Evolutionary conservation across 192 early-diverging fungal species (phyloP).

Genomic region (Funneliformis geosporum): DNA sequence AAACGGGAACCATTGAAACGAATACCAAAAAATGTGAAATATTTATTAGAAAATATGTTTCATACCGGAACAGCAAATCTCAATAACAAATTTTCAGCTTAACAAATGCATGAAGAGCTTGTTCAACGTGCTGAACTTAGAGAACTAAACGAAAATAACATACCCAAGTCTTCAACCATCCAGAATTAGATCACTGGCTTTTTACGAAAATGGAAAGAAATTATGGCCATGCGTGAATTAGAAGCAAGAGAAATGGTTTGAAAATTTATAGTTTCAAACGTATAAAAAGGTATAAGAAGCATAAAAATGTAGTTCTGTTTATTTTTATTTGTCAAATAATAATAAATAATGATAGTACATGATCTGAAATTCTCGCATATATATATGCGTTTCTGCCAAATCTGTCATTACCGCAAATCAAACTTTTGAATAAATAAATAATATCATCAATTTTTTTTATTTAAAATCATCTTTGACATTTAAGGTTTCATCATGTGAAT

Average conservation of each 20-base stretch:
- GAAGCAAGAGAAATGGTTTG: neutral
- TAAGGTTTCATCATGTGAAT: too few relatives aligned
- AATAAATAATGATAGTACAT: too few relatives aligned
- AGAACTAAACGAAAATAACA: neutral
- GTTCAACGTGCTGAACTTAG: neutral
- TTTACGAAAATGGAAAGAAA: neutral
- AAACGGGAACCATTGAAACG: neutral
- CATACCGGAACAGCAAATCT: neutral
- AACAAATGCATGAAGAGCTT: conserved; percentile 9
- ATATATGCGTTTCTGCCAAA: too few relatives aligned
- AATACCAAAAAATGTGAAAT: neutral
- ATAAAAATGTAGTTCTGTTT: too few relatives aligned
- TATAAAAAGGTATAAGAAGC: too few relatives aligned
- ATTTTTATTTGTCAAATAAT: too few relatives aligned
- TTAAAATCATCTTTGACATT: too few relatives aligned
- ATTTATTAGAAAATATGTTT: conserved; percentile 18
- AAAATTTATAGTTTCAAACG: too few relatives aligned
- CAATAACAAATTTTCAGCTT: neutral
- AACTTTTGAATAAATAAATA: too few relatives aligned
- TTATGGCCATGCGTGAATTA: neutral
- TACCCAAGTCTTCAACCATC: neutral
- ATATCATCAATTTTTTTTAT: too few relatives aligned
- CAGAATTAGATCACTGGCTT: neutral
- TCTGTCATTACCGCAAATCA: too few relatives aligned
- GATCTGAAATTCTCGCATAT: too few relatives aligned